These are phyloP conservation scores for Phialophora verrucosa DNA, from an alignment of 2,329 filamentous ascomycete genomes.

Conservation along the genomic window DNA sequence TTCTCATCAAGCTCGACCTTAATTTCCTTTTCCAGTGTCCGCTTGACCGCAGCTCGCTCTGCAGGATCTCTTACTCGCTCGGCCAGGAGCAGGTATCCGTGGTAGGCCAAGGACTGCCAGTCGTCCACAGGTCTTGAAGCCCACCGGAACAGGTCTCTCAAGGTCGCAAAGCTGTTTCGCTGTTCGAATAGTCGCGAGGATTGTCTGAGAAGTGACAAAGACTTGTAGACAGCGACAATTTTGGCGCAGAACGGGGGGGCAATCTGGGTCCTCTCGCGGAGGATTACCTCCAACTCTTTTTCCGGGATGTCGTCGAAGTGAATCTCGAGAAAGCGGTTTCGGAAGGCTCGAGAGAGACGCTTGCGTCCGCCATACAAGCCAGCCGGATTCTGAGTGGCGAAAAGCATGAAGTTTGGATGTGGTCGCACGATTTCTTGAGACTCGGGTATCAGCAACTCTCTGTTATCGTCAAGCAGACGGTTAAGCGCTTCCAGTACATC, in stretches of 20 bases:
- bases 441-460: slow-evolving; percentile 93
- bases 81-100: slow-evolving; percentile 95
- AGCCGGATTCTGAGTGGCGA: slow-evolving; percentile 96
- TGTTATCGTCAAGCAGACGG: slow-evolving; percentile 91
- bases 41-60: slow-evolving; percentile 82
- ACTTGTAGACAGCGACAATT: slow-evolving; percentile 92
- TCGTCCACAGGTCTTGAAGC: slow-evolving; percentile 83
- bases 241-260: slow-evolving; percentile 88
- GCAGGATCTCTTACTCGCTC: slow-evolving; percentile 92
- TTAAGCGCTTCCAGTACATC: slow-evolving; percentile 97
- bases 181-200: slow-evolving; percentile 92
- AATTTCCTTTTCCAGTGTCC: slow-evolving; percentile 87
- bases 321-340: slow-evolving; percentile 94
- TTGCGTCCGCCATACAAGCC: slow-evolving; percentile 96
- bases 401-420: slow-evolving; percentile 95
- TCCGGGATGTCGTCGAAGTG: slow-evolving; percentile 99
- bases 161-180: slow-evolving; percentile 94
- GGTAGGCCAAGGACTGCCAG: slow-evolving; percentile 83
- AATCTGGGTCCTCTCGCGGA: slow-evolving; percentile 86
- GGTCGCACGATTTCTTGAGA: slow-evolving; percentile 93
- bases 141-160: slow-evolving; percentile 96
- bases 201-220: slow-evolving; percentile 86
- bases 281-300: slow-evolving; percentile 86
- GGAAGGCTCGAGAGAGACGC: slow-evolving; percentile 87
- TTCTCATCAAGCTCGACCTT: slow-evolving; percentile 79